Evolutionary conservation across 805 yeast species (phyloP), one percentile per base, ranked within the genome.

Genomic region (Babjeviella inositovora): DNA sequence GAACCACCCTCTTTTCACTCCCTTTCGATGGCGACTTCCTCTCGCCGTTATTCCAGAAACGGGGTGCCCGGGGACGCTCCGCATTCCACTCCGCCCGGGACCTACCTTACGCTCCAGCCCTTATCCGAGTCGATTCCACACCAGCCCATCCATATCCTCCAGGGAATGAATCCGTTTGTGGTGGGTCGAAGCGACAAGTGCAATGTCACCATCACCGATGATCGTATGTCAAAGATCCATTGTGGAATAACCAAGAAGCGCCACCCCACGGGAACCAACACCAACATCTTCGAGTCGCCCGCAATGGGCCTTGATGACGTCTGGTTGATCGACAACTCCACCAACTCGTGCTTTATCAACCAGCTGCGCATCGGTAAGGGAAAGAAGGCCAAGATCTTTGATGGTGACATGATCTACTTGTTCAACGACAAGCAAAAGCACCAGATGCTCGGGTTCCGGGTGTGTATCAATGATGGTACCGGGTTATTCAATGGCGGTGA

Each of bases 221-320:
- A 62, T 34, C 50, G 95, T 21, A 62, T 87, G 35, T 85, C 96
- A 3, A 79, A 82, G 32, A 57, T 73, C 1, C 97, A 90, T 45
- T 84, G 95, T 43, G 50, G 70, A 15, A 53, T 87, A 8, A 36
- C 57, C 25, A 68, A 68, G 36, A 62, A 69, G 28, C 54, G 82
- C 28, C 81, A 74, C 38, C 70, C 70, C 1, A 62, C 68, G 4
- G 33, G 37, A 6, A 61, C 62, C 8, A 51, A 55, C 15, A 55
- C 69, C 15, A 41, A 50, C 5, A 57, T 72, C 4, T 66, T 53
- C 38, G 81, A 72, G 33, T 66, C 76, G 7, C 82, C 85, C 0
- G 84, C 82, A 0, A 74, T 67, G 45, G 73, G 74, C 28, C 47
- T 71, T 6, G 79, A 72, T 27, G 84, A 72, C 38, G 55, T 79